Conservation (phyloP, 768 basidiomycete genomes). For the Calocybe indica region DNA sequence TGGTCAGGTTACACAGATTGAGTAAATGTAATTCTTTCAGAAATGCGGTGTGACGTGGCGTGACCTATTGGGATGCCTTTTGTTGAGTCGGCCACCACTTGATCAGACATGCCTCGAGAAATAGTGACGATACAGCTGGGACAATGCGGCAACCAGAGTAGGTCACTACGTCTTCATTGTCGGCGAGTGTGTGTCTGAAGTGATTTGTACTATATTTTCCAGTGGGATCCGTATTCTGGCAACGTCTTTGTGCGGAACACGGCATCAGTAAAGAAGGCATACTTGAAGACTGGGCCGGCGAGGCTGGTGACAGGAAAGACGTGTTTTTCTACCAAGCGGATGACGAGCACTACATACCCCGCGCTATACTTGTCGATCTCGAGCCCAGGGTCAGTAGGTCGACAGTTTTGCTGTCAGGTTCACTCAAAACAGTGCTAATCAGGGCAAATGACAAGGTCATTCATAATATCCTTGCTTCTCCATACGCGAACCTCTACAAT, state of each 20-base stretch:
- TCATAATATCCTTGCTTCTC: constrained; percentile 85
- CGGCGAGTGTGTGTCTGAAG: constrained; percentile 1
- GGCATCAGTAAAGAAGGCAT: constrained; percentile 95
- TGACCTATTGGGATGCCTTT: constrained; percentile 1
- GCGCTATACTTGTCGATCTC: constrained; percentile 92
- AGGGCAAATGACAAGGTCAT: constrained; percentile 63
- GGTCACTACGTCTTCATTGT: constrained; percentile 19
- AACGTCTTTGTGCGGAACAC: constrained; percentile 95
- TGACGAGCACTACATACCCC: constrained; percentile 97
- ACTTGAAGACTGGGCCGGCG: constrained; percentile 94
- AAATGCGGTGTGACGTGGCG: constrained; percentile 8
- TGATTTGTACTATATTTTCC: constrained; percentile 5
- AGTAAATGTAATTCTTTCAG: background rate
- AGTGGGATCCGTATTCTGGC: constrained; percentile 99
- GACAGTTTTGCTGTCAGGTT: background rate
- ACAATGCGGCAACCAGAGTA: constrained; percentile 92
- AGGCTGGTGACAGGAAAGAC: constrained; percentile 95
- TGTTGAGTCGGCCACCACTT: too few relatives aligned
- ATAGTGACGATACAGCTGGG: constrained; percentile 83
- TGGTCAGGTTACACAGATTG: background rate
- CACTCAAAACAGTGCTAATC: background rate
- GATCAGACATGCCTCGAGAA: constrained; percentile 58
- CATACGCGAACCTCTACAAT: constrained; percentile 90
- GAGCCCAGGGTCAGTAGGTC: constrained; percentile 78
- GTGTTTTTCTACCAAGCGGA: constrained; percentile 99